These are phyloP conservation scores for Geotrichum klebahnii DNA, from an alignment of 1,139 yeast species.

Conservation along the genomic window DNA sequence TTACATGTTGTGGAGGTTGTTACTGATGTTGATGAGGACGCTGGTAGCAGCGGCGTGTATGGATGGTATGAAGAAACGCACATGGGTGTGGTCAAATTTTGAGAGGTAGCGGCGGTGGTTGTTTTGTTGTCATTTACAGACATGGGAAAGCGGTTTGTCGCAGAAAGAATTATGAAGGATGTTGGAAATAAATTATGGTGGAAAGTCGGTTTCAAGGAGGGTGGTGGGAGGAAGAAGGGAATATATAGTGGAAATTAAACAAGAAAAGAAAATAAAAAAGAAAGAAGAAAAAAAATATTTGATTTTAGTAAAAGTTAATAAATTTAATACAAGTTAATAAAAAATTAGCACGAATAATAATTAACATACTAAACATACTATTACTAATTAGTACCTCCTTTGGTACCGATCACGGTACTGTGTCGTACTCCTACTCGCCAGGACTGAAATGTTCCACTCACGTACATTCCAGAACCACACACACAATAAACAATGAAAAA, in stretches of 20 bases:
- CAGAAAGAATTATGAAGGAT: neutral
- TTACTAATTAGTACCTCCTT: too few relatives aligned
- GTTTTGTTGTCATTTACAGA: too few relatives aligned
- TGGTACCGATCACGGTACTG: too few relatives aligned
- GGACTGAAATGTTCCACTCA: too few relatives aligned
- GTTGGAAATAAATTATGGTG: neutral
- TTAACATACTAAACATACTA: too few relatives aligned
- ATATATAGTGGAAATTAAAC: neutral
- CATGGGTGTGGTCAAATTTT: neutral
- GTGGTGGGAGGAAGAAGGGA: neutral
- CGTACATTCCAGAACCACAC: too few relatives aligned
- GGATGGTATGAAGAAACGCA: conserved; percentile 1
- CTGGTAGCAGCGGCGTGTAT: neutral
- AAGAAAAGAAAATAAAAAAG: neutral
- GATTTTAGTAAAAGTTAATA: too few relatives aligned
- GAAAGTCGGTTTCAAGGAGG: neutral
- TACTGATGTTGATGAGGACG: too few relatives aligned
- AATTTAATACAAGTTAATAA: neutral
- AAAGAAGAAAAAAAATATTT: neutral
- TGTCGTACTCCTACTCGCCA: too few relatives aligned
- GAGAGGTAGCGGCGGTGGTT: neutral
- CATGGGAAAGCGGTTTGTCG: neutral
- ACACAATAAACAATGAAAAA: too few relatives aligned
- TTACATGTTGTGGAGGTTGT: neutral
- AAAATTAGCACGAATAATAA: too few relatives aligned